Conservation (phyloP, 2,329 filamentous ascomycete genomes). For the Botrytis aclada region DNA sequence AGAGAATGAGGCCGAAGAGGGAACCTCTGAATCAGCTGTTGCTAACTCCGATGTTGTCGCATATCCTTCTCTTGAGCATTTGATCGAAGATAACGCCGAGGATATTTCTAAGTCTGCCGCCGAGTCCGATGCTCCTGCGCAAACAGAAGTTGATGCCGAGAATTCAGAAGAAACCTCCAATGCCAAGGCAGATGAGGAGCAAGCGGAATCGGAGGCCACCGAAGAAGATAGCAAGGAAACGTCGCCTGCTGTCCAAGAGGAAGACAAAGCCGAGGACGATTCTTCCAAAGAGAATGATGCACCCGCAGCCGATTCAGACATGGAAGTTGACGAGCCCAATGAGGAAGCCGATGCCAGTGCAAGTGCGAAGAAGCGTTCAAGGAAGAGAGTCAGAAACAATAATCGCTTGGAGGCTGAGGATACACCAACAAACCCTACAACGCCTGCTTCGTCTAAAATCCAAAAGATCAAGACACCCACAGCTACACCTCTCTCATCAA, state of each 20-base stretch:
- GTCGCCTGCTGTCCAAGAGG: background rate
- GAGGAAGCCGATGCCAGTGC: background rate
- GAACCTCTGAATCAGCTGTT: background rate
- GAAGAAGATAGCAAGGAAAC: background rate
- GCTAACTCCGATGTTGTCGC: background rate
- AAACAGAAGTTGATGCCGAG: background rate
- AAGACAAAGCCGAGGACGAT: background rate
- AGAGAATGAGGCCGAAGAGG: background rate
- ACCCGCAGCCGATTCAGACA: background rate
- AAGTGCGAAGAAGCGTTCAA: slow-evolving; percentile 22
- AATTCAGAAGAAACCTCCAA: background rate
- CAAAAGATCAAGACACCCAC: background rate
- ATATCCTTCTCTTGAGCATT: slow-evolving; percentile 7
- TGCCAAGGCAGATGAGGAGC: background rate
- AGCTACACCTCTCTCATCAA: background rate
- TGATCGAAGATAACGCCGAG: background rate
- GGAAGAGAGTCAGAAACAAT: slow-evolving; percentile 30
- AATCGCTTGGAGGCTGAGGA: slow-evolving; percentile 24
- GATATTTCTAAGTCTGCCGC: background rate
- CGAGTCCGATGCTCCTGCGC: background rate
- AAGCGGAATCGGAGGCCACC: background rate
- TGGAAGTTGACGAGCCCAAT: slow-evolving; percentile 13
- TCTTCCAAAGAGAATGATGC: background rate
- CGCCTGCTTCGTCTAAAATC: background rate
- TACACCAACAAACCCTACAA: slow-evolving; percentile 9